Evolutionary conservation across 1,139 yeast genomes (phyloP), one percentile per base, ranked within the genome.

Genomic region (Saccharomyces uvarum): DNA sequence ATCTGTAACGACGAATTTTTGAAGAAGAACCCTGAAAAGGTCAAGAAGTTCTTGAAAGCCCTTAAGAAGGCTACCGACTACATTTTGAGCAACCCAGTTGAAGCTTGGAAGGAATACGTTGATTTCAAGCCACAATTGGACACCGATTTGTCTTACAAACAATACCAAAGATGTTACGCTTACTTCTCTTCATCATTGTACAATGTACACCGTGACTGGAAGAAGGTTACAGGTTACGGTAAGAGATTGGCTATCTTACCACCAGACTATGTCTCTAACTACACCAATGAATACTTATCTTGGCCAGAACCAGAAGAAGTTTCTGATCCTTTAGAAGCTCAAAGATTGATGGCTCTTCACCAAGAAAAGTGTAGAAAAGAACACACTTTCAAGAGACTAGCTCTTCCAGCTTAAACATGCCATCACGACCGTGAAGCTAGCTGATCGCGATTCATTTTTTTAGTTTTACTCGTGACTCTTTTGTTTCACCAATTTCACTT

Each of bases 131-230:
- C 83, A 9, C 74, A 72, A 57, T 72, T 80, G 76, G 68, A 70
- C 60, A 67, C 73, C 38, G 70, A 66, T 28, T 71, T 77, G 66
- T 73, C 76, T 63, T 68, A 64, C 56, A 79, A 77, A 66, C 77
- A 75, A 69, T 80, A 76, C 64, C 78, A 77, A 64, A 75, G 84
- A 68, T 78, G 82, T 55, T 80, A 70, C 65, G 83, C 83, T 46
- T 80, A 79, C 70, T 74, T 80, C 62, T 78, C 82, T 27, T 21
- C 24, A 21, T 21, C 24, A 21, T 21, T 21, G 5, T 21, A 21
- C 24, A 21, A 21, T 21, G 24, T 21, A 3, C 24, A 21, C 24
- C 24, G 24, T 21, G 24, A 21, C 24, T 21, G 24, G 24, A 21
- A 21, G 24, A 21, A 21, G 24, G 24, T 21, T 21, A 21, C 24